Base-by-base conservation (phyloP, 2,329 filamentous ascomycete genomes). In the Penicillium frequentans region DNA sequence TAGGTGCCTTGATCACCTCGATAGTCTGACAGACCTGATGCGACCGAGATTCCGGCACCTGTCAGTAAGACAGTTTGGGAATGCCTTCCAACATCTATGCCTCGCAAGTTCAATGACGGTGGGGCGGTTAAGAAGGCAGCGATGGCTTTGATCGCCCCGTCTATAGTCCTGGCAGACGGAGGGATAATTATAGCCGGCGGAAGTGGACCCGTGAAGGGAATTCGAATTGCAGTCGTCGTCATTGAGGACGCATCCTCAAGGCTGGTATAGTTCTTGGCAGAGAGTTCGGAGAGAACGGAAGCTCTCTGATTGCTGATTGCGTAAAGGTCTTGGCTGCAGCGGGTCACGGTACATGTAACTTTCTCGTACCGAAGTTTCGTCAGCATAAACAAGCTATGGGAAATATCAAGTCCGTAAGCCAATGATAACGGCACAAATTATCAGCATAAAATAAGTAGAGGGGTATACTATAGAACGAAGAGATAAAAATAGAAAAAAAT, bases 21-120 rank as follows among this genome's bases (percentile, higher is more conserved):
- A 74, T 99, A 99, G 76, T 99, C 95, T 29, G 93, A 90, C 31
- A 99, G 82, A 0, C 95, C 95, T 11, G 91, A 96, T 4, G 93
- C 90, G 9, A 98, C 93, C 1, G 91, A 96, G 50, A 99, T 90
- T 3, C 95, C 95, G 3, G 95, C 95, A 11, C 95, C 95, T 0
- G 93, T 88, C 42, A 90, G 78, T 16, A 90, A 75, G 27, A 90
- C 80, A 0, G 86, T 87, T 60, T 88, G 77, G 81, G 80, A 66
- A 81, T 77, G 65, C 45, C 77, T 71, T 51, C 78, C 75, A 29
- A 75, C 73, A 57, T 74, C 69, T 54, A 69, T 66, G 31, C 78
- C 68, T 21, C 79, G 78, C 19, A 84, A 76, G 46, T 79, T 76
- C 7, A 71, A 70, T 11, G 84, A 79, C 16, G 85, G 76, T 19